Evolutionary conservation across 495 filamentous ascomycete genomes (phyloP).

Genomic region (Achaetomiella virescens): DNA sequence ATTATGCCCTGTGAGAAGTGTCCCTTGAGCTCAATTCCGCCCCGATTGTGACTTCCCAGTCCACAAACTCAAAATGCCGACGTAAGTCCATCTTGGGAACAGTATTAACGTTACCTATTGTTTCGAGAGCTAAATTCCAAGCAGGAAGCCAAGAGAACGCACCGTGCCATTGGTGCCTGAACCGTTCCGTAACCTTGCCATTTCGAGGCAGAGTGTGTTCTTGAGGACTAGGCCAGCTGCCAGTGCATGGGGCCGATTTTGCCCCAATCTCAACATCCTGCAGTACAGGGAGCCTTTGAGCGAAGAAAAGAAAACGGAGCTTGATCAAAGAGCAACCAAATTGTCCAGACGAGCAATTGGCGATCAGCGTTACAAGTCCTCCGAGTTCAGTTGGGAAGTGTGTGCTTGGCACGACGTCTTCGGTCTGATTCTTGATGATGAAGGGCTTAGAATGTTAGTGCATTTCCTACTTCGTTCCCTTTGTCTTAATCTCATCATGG

Average conservation of each 20-base stretch:
- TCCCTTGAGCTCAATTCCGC: too few relatives aligned
- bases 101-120: too few relatives aligned
- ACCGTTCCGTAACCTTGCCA: neutral
- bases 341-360: neutral
- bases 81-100: too few relatives aligned
- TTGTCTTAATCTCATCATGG: too few relatives aligned
- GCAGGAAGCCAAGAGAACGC: neutral
- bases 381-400: slow-evolving; percentile 1
- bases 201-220: neutral
- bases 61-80: too few relatives aligned
- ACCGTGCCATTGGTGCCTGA: neutral
- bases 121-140: too few relatives aligned
- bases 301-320: neutral
- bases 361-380: slow-evolving; percentile 1
- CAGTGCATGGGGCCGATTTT: neutral
- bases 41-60: too few relatives aligned
- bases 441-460: too few relatives aligned
- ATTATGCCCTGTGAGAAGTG: too few relatives aligned
- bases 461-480: too few relatives aligned
- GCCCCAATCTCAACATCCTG: neutral
- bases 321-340: neutral
- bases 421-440: slow-evolving; percentile 8
- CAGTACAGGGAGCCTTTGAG: neutral
- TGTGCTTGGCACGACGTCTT: neutral
- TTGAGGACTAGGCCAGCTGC: neutral